Percentiles rank a stretch among this genome's conserved stretches.
phyloP scores from a whole-genome alignment of 2,329 filamentous ascomycete species.

The Orbilia javanica region DNA sequence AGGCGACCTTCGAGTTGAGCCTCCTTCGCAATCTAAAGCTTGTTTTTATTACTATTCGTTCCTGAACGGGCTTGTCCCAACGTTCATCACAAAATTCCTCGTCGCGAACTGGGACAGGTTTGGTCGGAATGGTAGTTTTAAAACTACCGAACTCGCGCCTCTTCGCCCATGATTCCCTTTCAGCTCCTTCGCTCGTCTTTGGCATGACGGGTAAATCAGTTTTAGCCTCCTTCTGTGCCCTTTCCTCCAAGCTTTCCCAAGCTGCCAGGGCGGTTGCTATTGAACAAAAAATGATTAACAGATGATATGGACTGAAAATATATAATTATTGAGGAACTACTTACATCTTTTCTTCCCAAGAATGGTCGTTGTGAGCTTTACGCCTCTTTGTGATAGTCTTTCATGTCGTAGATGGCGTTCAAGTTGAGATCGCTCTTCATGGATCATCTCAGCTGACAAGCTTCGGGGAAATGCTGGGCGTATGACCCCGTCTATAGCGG shows the following conservation, averaged over 20 bases:
- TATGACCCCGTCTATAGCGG: constrained; percentile 3
- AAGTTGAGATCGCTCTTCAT: background rate
- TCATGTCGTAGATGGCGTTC: background rate
- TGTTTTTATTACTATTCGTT: background rate
- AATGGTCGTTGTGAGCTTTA: background rate
- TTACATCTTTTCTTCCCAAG: constrained; percentile 22
- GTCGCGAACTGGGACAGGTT: background rate
- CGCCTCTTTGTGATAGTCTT: background rate
- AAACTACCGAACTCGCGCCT: background rate
- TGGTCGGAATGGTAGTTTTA: background rate
- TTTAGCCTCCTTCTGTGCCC: background rate
- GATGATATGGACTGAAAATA: background rate
- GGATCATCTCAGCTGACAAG: background rate
- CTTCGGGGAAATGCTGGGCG: background rate
- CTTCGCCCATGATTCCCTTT: background rate
- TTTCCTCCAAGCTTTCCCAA: background rate
- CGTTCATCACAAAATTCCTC: background rate
- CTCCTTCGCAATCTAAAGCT: background rate
- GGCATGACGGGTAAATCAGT: background rate
- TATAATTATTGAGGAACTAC: background rate
- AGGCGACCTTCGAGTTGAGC: constrained; percentile 1
- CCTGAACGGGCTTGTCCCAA: background rate
- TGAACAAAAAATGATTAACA: background rate
- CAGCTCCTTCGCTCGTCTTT: background rate
- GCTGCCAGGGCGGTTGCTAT: background rate